phyloP scores from a whole-genome alignment of 768 basidiomycete species.

The Phlebiopsis flavidoalba region DNA sequence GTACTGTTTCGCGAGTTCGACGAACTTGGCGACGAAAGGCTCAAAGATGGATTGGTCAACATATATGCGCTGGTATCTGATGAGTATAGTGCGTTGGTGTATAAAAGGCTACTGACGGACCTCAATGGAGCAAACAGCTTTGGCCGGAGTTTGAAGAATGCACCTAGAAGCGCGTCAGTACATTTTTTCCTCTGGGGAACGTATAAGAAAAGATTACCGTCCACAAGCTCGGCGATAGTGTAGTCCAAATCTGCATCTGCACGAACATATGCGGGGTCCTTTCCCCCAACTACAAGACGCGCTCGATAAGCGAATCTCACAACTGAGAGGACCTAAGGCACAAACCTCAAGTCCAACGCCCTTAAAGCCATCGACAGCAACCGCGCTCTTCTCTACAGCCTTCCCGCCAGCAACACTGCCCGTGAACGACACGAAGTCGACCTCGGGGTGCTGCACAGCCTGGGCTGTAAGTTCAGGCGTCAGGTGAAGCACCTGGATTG shows the following conservation, averaged over 20 bases:
- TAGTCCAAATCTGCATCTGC: constrained; percentile 82
- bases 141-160: constrained; percentile 98
- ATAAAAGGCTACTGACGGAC: constrained; percentile 29
- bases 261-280: constrained; percentile 95
- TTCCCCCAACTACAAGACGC: constrained; percentile 75
- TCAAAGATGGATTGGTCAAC: constrained; percentile 85
- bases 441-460: constrained; percentile 56
- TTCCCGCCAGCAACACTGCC: constrained; percentile 80
- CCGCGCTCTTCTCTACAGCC: constrained; percentile 68
- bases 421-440: constrained; percentile 89
- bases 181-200: too few relatives aligned
- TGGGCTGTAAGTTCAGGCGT: constrained; percentile 54
- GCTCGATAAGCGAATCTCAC: not conserved
- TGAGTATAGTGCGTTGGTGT: not conserved
- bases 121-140: constrained; percentile 92
- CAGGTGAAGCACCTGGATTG: constrained; percentile 75
- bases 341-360: constrained; percentile 79
- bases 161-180: constrained; percentile 40
- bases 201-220: constrained; percentile 53
- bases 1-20: constrained; percentile 75
- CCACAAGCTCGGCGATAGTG: constrained; percentile 81
- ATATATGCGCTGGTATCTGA: constrained; percentile 71
- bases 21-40: constrained; percentile 68
- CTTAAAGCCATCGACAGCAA: constrained; percentile 65
- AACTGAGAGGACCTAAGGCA: too few relatives aligned